phyloP scores from a whole-genome alignment of 2,329 filamentous ascomycete species.

The Leptographium wingfieldii region DNA sequence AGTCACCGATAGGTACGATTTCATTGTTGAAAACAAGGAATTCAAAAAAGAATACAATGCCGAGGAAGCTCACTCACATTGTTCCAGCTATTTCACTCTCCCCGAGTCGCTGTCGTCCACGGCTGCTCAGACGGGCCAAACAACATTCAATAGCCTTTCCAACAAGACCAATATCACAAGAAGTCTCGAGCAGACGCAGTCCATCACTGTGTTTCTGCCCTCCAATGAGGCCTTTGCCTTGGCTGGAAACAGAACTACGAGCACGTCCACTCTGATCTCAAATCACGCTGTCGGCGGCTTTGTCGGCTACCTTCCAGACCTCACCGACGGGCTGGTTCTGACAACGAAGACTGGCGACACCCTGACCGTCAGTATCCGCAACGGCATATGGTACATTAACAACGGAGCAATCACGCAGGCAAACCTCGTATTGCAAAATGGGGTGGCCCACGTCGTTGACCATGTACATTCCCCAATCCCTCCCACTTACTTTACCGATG shows the following conservation, averaged over 20 bases:
- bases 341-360: constrained; percentile 10
- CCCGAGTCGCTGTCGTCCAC: constrained; percentile 10
- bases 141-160: constrained; percentile 9
- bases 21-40: background rate
- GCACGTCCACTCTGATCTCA: constrained; percentile 8
- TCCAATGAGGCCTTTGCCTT: constrained; percentile 12
- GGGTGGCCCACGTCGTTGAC: constrained; percentile 15
- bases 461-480: constrained; percentile 5
- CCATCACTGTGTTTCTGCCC: constrained; percentile 14
- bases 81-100: constrained; percentile 11
- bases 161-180: constrained; percentile 8
- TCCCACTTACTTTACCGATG: background rate
- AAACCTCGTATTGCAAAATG: constrained; percentile 14
- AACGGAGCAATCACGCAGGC: constrained; percentile 14
- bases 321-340: constrained; percentile 11
- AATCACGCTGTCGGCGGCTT: constrained; percentile 11
- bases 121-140: constrained; percentile 9
- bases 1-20: constrained; percentile 12
- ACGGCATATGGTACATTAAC: constrained; percentile 15
- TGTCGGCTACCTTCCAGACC: constrained; percentile 13
- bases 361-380: constrained; percentile 12
- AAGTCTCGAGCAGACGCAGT: constrained; percentile 10
- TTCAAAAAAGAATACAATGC: background rate
- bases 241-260: constrained; percentile 4
- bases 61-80: background rate